Percentiles rank a stretch among this genome's conserved stretches.
Evolutionary conservation across 2,329 filamentous ascomycete genomes (phyloP).

Genomic region (Pyrenochaeta sp.): DNA sequence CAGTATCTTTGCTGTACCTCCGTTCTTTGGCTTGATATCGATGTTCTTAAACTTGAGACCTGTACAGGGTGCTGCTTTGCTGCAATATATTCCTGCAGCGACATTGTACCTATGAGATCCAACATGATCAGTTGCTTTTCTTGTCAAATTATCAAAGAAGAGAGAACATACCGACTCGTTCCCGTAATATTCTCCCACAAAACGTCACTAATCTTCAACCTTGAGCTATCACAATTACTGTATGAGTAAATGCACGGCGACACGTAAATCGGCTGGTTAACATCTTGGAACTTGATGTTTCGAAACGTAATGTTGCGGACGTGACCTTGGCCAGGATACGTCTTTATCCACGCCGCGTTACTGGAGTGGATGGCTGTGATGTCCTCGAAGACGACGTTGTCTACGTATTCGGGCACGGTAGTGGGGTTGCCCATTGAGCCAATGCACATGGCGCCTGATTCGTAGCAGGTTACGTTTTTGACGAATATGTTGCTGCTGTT

Average conservation of each 20-base stretch:
- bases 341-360: constrained; percentile 41
- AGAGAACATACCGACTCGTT: constrained; percentile 51
- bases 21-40: constrained; percentile 50
- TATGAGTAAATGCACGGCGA: constrained; percentile 55
- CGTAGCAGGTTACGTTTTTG: constrained; percentile 67
- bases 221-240: constrained; percentile 27
- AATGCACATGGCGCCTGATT: constrained; percentile 65
- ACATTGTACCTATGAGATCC: constrained; percentile 44
- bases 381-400: constrained; percentile 55
- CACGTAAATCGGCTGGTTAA: constrained; percentile 60
- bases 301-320: constrained; percentile 56
- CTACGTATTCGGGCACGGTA: constrained; percentile 62
- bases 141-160: not conserved
- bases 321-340: constrained; percentile 48
- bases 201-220: constrained; percentile 54
- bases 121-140: not conserved
- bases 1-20: constrained; percentile 27
- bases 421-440: constrained; percentile 66
- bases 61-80: constrained; percentile 50
- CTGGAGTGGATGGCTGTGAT: constrained; percentile 33
- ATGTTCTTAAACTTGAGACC: constrained; percentile 56
- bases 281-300: constrained; percentile 44
- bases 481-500: constrained; percentile 66
- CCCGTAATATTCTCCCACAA: constrained; percentile 60
- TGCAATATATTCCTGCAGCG: constrained; percentile 55